Evolutionary conservation across 2,329 filamentous ascomycete genomes (phyloP).

Genomic region (Neopestalotiopsis rosae): DNA sequence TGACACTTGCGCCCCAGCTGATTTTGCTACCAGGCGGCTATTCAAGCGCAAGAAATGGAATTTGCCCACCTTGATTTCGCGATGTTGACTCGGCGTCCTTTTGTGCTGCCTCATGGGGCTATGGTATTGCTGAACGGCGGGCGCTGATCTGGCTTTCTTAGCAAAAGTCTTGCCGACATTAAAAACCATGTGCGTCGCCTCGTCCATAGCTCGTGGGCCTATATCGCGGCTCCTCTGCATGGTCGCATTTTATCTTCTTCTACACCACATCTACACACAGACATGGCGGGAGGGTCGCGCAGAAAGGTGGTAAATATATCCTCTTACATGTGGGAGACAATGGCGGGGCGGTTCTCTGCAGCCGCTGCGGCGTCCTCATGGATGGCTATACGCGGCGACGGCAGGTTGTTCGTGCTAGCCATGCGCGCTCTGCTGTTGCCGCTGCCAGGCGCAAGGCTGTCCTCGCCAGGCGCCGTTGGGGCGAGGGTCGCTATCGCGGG

Average conservation of each 20-base stretch:
- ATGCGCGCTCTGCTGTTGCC: background rate
- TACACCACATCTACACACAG: background rate
- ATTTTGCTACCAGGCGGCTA: background rate
- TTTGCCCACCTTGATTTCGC: constrained; percentile 59
- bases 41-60: background rate
- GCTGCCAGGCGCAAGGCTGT: background rate
- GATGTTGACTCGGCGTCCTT: constrained; percentile 62
- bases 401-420: constrained; percentile 29
- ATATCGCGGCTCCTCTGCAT: background rate
- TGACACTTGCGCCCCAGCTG: background rate
- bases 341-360: constrained; percentile 35
- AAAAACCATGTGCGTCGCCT: background rate
- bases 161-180: constrained; percentile 6
- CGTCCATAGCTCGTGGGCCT: background rate
- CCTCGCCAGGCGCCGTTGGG: background rate
- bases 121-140: constrained; percentile 46
- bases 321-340: constrained; percentile 49
- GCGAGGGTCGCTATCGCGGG: constrained; percentile 22
- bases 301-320: constrained; percentile 18
- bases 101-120: constrained; percentile 64
- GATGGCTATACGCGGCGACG: constrained; percentile 45
- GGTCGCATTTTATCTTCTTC: background rate
- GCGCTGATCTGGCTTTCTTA: constrained; percentile 46
- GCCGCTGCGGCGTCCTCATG: constrained; percentile 38
- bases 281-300: constrained; percentile 6